A percentile compares a stretch with the other conserved stretches of the same genome.
phyloP scores from a whole-genome alignment of 169 alveolate species.

The Amoebophrya sp. region DNA sequence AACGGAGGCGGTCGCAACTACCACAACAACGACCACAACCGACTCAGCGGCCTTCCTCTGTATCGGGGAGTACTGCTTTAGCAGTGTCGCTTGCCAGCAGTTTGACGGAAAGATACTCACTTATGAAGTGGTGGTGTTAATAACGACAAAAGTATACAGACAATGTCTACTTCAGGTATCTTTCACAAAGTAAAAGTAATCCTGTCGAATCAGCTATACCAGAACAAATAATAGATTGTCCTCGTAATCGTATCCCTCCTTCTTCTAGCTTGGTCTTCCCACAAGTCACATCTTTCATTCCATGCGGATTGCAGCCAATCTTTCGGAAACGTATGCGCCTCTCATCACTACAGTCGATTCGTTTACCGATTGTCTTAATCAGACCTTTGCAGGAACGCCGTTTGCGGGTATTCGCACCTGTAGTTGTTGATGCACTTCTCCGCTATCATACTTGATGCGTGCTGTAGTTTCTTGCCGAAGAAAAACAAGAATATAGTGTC shows the following conservation, averaged over 20 bases:
- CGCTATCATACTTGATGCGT: background rate
- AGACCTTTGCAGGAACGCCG: background rate
- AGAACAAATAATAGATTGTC: too few species aligned
- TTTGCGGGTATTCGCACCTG: background rate
- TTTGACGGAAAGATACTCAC: too few species aligned
- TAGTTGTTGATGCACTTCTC: background rate
- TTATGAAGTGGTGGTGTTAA: too few species aligned
- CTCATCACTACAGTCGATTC: background rate
- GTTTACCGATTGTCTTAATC: background rate
- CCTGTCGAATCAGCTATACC: too few species aligned
- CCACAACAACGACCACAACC: constrained; percentile 6
- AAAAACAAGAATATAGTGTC: background rate
- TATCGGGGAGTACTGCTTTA: background rate
- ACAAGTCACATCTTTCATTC: too few species aligned
- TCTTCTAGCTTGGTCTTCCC: too few species aligned
- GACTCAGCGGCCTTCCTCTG: background rate
- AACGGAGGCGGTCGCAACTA: background rate
- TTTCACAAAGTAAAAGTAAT: too few species aligned
- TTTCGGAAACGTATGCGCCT: background rate
- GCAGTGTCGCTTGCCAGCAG: background rate
- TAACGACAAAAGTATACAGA: too few species aligned
- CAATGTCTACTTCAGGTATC: too few species aligned
- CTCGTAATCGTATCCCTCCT: too few species aligned
- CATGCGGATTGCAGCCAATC: background rate
- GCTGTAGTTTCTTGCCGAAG: too few species aligned